Evolutionary conservation across 257 asterid genomes (phyloP), one percentile per base, ranked within the genome.

Genomic region (Mentha longifolia): DNA sequence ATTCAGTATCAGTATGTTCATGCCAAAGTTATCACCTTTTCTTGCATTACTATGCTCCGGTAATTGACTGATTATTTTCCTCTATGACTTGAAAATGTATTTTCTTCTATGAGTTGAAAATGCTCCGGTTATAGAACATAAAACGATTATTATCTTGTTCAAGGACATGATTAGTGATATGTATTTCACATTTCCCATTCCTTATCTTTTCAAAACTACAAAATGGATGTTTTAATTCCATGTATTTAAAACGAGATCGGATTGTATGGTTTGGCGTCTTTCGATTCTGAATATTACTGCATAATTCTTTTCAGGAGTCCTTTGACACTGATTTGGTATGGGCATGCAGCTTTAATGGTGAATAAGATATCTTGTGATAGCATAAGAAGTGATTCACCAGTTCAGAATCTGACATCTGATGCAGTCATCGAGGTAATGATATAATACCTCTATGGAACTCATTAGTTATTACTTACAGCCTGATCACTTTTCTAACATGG

Each of bases 321-420:
- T 91, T 89, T 91, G 97, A 94, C 88, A 87, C 80, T 91, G 89
- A 91, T 89, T 95, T 95, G 89, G 93, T 89, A 83, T 88, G 87
- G 95, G 91, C 91, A 91, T 92, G 99, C 99, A 95, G 99, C 97
- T 95, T 88, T 89, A 37, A 89, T 95, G 99, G 94, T 85, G 94
- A 95, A 92, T 74, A 87, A 63, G 69, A 85, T 89, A 82, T 80
- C 91, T 62, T 87, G 83, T 70, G 95, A 84, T 69, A 78, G 84
- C 81, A 62, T 77, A 12, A 68, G 39, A 71, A 78, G 71, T 30
- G 85, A 83, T 76, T 82, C 92, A 30, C 80, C 83, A 0, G 83
- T 80, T 74, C 96, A 89, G 94, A 87, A 73, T 73, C 85, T 95
- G 74, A 82, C 92, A 43, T 95, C 98, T 68, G 94, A 91, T 86